phyloP scores from a whole-genome alignment of 768 basidiomycete species.

The Fistulinella prunicolor region DNA sequence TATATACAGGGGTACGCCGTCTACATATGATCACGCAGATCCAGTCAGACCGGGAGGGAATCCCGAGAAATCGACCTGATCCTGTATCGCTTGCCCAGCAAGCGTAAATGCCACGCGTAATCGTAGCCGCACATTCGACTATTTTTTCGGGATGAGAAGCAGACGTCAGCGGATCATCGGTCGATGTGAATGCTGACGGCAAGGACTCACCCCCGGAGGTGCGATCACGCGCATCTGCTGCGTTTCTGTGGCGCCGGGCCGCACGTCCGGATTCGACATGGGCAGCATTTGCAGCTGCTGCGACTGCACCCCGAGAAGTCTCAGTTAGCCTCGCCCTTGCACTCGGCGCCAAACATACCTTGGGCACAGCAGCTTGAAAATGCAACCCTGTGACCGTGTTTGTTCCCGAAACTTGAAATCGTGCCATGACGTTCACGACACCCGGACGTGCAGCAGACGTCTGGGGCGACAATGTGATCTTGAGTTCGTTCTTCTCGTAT shows the following conservation, averaged over 20 bases:
- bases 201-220: constrained; percentile 69
- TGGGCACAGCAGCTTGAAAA: constrained; percentile 98
- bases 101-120: constrained; percentile 79
- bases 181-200: too few relatives aligned
- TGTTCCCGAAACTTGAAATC: constrained; percentile 69
- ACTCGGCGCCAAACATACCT: constrained; percentile 45
- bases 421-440: constrained; percentile 84
- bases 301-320: constrained; percentile 50
- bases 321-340: neutral
- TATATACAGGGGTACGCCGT: too few relatives aligned
- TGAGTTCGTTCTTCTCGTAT: constrained; percentile 89
- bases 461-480: constrained; percentile 87
- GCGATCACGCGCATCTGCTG: constrained; percentile 94
- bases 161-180: neutral
- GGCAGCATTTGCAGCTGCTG: constrained; percentile 98
- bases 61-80: constrained; percentile 92
- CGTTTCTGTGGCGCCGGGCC: constrained; percentile 79
- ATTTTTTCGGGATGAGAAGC: too few relatives aligned
- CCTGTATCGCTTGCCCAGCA: constrained; percentile 70
- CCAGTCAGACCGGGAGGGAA: constrained; percentile 78
- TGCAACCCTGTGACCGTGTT: constrained; percentile 61
- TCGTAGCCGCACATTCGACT: constrained; percentile 84
- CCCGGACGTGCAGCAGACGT: constrained; percentile 79
- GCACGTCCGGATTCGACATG: constrained; percentile 84
- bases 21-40: constrained; percentile 29